phyloP scores from a whole-genome alignment of 176 grass and related monocot genomes.

The Cymbopogon citratus region DNA sequence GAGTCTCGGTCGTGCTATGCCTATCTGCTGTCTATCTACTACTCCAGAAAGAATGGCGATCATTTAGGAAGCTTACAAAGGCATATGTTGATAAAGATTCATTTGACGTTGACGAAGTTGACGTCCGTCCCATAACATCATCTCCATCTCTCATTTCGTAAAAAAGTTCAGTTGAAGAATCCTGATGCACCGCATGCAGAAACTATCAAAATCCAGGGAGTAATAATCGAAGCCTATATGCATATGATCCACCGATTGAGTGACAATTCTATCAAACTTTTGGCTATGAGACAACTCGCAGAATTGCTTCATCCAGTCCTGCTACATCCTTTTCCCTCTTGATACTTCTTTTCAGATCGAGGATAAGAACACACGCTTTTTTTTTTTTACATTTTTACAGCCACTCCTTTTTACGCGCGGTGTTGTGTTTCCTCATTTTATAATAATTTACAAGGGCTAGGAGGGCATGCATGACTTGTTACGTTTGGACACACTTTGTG shows the following conservation, averaged over 20 bases:
- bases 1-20: constrained; percentile 20
- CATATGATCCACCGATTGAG: background rate
- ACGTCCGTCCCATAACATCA: constrained; percentile 9
- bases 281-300: background rate
- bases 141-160: background rate
- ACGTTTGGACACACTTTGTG: too few species aligned
- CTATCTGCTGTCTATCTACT: background rate
- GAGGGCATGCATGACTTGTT: too few species aligned
- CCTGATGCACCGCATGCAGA: background rate
- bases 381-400: background rate
- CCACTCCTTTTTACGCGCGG: constrained; percentile 17
- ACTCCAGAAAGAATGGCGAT: background rate
- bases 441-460: too few species aligned
- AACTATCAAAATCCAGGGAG: constrained; percentile 9
- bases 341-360: constrained; percentile 11
- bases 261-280: constrained; percentile 22
- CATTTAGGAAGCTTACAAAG: constrained; percentile 36
- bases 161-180: constrained; percentile 30
- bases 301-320: background rate
- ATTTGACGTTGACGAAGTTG: constrained; percentile 36
- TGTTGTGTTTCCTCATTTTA: background rate
- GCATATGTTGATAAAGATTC: constrained; percentile 14
- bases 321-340: background rate
- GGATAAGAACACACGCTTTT: background rate
- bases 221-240: constrained; percentile 20